Conservation (phyloP, 2,329 filamentous ascomycete species). For the Stagonosporopsis rhizophila region DNA sequence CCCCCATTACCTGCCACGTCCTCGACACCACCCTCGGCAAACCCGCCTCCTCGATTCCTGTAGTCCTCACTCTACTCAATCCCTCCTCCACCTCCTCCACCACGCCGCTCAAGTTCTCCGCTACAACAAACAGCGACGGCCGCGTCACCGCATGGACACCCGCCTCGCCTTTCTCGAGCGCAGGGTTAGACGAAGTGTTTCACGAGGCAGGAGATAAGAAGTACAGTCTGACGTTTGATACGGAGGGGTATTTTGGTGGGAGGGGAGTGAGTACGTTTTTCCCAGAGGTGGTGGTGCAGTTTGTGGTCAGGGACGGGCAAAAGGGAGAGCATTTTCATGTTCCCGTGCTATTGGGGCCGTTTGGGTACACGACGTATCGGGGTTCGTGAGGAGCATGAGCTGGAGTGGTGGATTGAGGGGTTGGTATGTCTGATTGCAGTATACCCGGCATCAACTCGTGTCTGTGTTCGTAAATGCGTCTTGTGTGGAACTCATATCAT, state of each 20-base stretch:
- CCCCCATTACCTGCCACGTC: constrained; percentile 82
- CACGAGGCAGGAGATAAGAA: constrained; percentile 55
- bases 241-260: constrained; percentile 71
- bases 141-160: constrained; percentile 74
- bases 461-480: not conserved
- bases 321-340: constrained; percentile 76
- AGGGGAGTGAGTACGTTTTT: constrained; percentile 63
- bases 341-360: constrained; percentile 77
- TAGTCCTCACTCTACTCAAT: constrained; percentile 64
- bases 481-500: not conserved
- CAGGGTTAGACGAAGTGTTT: constrained; percentile 48
- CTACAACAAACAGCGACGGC: constrained; percentile 77
- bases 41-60: constrained; percentile 70
- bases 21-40: constrained; percentile 80
- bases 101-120: constrained; percentile 63
- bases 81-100: constrained; percentile 48
- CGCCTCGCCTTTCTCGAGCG: constrained; percentile 51
- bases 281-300: constrained; percentile 63
- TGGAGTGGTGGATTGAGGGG: not conserved
- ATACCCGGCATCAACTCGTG: not conserved
- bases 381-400: constrained; percentile 53
- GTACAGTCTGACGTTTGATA: constrained; percentile 77
- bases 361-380: constrained; percentile 82
- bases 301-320: constrained; percentile 56
- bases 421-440: not conserved